Evolutionary conservation across 768 basidiomycete genomes (phyloP).

Genomic region (Amanita inopinata): DNA sequence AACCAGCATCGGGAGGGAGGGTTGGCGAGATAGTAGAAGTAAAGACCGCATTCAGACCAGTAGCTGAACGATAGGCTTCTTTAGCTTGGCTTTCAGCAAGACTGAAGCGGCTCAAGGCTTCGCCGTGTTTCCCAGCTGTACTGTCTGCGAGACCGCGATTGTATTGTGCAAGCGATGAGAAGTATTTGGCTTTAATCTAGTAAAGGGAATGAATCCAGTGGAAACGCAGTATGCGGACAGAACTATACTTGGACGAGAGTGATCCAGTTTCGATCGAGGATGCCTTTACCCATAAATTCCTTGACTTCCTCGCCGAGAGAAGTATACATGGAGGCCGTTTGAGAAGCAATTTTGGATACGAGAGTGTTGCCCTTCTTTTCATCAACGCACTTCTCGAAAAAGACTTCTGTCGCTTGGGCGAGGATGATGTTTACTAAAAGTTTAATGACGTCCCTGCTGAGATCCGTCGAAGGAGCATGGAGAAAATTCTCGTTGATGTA

Average conservation of each 20-base stretch:
- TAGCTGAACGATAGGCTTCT: constrained; percentile 65
- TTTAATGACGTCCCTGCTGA: constrained; percentile 90
- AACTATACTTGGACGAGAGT: constrained; percentile 64
- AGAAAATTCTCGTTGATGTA: constrained; percentile 99
- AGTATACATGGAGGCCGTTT: constrained; percentile 74
- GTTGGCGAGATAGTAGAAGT: constrained; percentile 66
- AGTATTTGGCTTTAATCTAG: constrained; percentile 88
- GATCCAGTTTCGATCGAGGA: constrained; percentile 93
- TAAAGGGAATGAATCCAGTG: constrained; percentile 8
- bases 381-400: constrained; percentile 88
- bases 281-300: constrained; percentile 93
- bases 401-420: constrained; percentile 93
- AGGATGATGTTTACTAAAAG: constrained; percentile 81
- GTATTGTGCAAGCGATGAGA: constrained; percentile 79
- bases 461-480: constrained; percentile 92
- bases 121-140: constrained; percentile 73
- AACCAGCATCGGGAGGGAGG: constrained; percentile 77
- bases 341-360: constrained; percentile 75
- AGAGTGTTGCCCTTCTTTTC: constrained; percentile 82
- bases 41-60: constrained; percentile 64
- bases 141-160: constrained; percentile 75
- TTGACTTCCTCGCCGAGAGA: constrained; percentile 86
- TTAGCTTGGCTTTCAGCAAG: constrained; percentile 74
- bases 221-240: not conserved
- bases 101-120: constrained; percentile 70